Evolutionary conservation across 208 protist species (phyloP).

Genomic region (Crithidia mellificae): DNA sequence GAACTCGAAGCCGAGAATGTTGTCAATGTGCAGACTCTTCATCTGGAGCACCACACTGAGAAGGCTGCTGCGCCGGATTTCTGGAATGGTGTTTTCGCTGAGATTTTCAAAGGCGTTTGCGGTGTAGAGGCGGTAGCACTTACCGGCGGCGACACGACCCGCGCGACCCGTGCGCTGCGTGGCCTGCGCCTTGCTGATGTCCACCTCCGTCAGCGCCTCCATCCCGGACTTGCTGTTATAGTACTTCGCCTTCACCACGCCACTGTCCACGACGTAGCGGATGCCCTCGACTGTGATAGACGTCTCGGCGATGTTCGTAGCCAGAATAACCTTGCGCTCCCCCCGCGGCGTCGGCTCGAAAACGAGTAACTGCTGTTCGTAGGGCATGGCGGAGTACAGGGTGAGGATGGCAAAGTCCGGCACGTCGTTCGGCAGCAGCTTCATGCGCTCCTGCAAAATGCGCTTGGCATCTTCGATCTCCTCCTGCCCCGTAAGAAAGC

Average conservation of each 20-base stretch:
- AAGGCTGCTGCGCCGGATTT: conserved; percentile 98
- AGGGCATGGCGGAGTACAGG: conserved; percentile 96
- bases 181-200: conserved; percentile 93
- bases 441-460: conserved; percentile 80
- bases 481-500: conserved; percentile 99
- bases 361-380: conserved; percentile 95
- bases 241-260: conserved; percentile 97
- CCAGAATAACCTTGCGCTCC: conserved; percentile 95
- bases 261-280: conserved; percentile 98
- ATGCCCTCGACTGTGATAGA: conserved; percentile 99
- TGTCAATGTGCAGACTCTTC: conserved; percentile 95
- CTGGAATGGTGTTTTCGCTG: conserved; percentile 95
- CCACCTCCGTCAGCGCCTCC: conserved; percentile 94
- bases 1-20: conserved; percentile 98
- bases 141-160: conserved; percentile 95
- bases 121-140: conserved; percentile 98
- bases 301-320: conserved; percentile 99
- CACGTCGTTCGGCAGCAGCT: conserved; percentile 63
- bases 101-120: conserved; percentile 94
- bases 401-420: conserved; percentile 76
- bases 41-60: conserved; percentile 97
- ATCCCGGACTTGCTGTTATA: conserved; percentile 98
- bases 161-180: conserved; percentile 97
- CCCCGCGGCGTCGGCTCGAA: conserved; percentile 93
- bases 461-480: conserved; percentile 89